Percentiles rank a stretch among this genome's conserved stretches.
Evolutionary conservation across 2,329 filamentous ascomycete genomes (phyloP).

Genomic region (Neurospora sp.): DNA sequence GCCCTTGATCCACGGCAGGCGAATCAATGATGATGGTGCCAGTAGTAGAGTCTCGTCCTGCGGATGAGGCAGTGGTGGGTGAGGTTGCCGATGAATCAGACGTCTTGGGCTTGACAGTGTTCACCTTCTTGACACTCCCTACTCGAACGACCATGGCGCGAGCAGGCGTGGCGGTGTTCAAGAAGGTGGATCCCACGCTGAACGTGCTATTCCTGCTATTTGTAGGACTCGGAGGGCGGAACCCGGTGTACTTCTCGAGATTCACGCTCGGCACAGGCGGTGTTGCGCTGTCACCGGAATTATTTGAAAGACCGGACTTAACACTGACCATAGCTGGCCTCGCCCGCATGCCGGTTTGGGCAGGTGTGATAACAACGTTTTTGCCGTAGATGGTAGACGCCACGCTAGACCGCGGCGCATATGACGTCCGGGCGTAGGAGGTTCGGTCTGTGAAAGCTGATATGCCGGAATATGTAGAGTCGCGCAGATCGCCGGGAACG

Average conservation of each 20-base stretch:
- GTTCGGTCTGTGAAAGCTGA: constrained; percentile 53
- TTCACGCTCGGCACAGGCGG: constrained; percentile 69
- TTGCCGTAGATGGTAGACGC: constrained; percentile 92
- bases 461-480: constrained; percentile 79
- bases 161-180: constrained; percentile 51
- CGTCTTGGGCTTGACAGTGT: constrained; percentile 22
- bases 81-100: constrained; percentile 16
- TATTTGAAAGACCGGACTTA: constrained; percentile 54
- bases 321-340: constrained; percentile 93
- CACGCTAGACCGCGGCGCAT: constrained; percentile 59
- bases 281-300: constrained; percentile 38
- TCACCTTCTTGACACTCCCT: constrained; percentile 38
- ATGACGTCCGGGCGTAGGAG: constrained; percentile 49
- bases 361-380: constrained; percentile 75
- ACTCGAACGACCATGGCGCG: constrained; percentile 52
- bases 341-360: constrained; percentile 76
- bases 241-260: constrained; percentile 43
- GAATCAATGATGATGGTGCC: constrained; percentile 42
- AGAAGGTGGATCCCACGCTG: constrained; percentile 57
- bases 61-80: constrained; percentile 12
- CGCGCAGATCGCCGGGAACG: constrained; percentile 78
- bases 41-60: constrained; percentile 30
- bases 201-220: constrained; percentile 49
- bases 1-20: constrained; percentile 41
- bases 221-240: constrained; percentile 39